Conservation (phyloP, 805 yeast species). For the Yarrowia yakushimensis region DNA sequence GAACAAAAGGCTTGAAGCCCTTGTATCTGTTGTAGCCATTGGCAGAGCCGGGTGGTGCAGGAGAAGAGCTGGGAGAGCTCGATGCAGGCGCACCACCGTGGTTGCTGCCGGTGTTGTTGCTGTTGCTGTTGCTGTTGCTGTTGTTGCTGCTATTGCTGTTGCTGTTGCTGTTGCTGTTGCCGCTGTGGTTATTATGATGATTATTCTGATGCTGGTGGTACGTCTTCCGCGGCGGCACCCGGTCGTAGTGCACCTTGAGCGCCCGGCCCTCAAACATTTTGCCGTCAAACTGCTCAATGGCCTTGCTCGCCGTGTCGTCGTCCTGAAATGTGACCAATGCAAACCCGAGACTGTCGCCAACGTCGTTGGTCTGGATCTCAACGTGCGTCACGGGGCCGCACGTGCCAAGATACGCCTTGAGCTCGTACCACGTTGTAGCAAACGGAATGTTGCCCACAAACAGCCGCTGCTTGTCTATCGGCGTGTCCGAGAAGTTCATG, state of each 20-base stretch:
- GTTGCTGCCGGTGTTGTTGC: background rate
- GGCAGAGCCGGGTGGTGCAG: background rate
- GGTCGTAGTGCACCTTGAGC: conserved; percentile 58
- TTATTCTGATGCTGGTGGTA: conserved; percentile 1
- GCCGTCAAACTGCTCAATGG: conserved; percentile 52
- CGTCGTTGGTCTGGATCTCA: conserved; percentile 41
- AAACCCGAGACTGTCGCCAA: conserved; percentile 54
- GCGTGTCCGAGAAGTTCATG: conserved; percentile 20
- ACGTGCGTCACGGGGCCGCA: conserved; percentile 37
- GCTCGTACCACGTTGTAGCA: conserved; percentile 36
- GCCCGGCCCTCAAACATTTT: conserved; percentile 55
- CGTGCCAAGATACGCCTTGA: conserved; percentile 33
- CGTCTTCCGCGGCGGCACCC: conserved; percentile 27
- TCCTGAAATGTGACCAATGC: conserved; percentile 57
- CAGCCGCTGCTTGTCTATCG: conserved; percentile 35
- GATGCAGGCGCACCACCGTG: conserved; percentile 9
- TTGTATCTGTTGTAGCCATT: conserved; percentile 24
- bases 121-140: background rate
- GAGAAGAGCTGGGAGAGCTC: conserved; percentile 6
- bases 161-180: background rate
- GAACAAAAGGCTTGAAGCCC: conserved; percentile 23
- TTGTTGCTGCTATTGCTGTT: background rate
- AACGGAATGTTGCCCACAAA: conserved; percentile 40
- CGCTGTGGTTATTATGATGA: background rate
- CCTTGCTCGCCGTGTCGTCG: conserved; percentile 46